Evolutionary conservation across 75 land plant genomes (phyloP), one percentile per base, ranked within the genome.

Genomic region (Pseudotsuga menziesii): DNA sequence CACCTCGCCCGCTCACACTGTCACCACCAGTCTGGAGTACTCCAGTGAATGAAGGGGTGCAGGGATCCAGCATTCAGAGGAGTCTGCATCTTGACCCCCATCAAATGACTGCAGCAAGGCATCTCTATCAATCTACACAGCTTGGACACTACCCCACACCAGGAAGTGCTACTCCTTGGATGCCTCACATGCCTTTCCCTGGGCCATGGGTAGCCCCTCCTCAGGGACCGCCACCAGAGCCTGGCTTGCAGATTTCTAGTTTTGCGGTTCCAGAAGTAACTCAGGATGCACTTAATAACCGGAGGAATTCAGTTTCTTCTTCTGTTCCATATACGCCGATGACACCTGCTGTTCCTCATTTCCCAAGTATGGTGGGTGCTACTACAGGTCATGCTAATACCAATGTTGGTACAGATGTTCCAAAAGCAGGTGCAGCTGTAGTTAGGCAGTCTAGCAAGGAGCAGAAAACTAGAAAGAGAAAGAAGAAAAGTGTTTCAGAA

Each of bases 381-480:
- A 48, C 75, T 57, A 75, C 41, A 17, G 66, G 23, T 81, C 54
- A 82, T 60, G 32, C 56, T 25, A 77, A 20, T 73, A 56, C 66
- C 6, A 71, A 75, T 74, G 62, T 81, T 1, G 74, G 55, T 20
- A 19, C 77, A 23, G 76, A 85, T 75, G 44, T 81, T 15, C 41
- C 54, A 78, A 75, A 80, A 77, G 56, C 66, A n/a, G 16, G 58
- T 57, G 22, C 71, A 23, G 22, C 20, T 4, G 52, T 69, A 20
- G 39, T 75, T 9, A 87, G 78, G 76, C 76, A 52, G 58, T 22
- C 72, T 4, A 57, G 82, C 61, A 26, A 79, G 36, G 88, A 79
- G 22, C 63, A 78, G 23, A 91, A 91, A 60, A 22, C 90, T 60
- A 86, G 92, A 63, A 90, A 82, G 76, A 86, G 89, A 32, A 93